Evolutionary conservation across 148 eudicot genomes (phyloP).

Genomic region (Vaccinium darrowii): DNA sequence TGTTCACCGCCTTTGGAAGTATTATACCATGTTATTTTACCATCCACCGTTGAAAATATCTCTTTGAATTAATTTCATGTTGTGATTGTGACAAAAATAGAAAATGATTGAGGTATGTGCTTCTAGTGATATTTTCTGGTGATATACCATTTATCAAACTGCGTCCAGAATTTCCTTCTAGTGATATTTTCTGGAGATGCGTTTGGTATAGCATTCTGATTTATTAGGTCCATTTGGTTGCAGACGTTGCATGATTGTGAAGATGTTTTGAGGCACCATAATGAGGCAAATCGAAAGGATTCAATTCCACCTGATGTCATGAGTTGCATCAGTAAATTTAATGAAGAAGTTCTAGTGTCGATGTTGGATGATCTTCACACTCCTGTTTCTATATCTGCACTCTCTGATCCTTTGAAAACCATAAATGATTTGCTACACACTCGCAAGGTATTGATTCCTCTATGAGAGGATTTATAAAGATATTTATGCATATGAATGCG

Average conservation of each 20-base stretch:
- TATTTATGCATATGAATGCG: background rate
- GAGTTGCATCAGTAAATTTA: slow-evolving; percentile 57
- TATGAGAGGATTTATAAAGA: background rate
- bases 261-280: slow-evolving; percentile 45
- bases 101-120: background rate
- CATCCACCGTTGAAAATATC: background rate
- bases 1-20: background rate
- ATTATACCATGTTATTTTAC: background rate
- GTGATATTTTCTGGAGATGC: background rate
- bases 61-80: background rate
- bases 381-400: slow-evolving; percentile 63
- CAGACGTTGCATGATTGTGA: slow-evolving; percentile 82
- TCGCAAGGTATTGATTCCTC: slow-evolving; percentile 60
- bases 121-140: background rate
- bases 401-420: slow-evolving; percentile 85
- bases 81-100: background rate
- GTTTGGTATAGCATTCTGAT: slow-evolving; percentile 10
- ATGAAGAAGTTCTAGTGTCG: slow-evolving; percentile 49
- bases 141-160: background rate
- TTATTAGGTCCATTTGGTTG: slow-evolving; percentile 20
- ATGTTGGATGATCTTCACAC: slow-evolving; percentile 94
- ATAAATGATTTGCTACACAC: slow-evolving; percentile 91
- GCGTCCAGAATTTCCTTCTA: background rate
- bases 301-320: slow-evolving; percentile 48
- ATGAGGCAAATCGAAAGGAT: slow-evolving; percentile 37